phyloP scores from a whole-genome alignment of 352 stramenopile species.

The Phytophthora sojae region DNA sequence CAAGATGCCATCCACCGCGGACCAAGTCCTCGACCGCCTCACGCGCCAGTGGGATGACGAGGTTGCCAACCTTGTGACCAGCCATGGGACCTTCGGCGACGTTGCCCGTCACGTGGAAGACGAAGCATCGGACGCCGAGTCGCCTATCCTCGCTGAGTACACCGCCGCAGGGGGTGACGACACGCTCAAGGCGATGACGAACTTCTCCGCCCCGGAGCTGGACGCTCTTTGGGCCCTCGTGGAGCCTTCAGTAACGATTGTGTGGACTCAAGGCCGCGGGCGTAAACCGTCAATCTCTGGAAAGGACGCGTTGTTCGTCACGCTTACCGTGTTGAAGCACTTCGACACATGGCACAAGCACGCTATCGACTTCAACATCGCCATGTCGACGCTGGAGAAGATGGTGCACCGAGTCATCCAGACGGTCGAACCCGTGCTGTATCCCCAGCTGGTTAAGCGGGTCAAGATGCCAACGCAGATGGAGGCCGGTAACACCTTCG shows the following conservation, averaged over 20 bases:
- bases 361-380: background rate
- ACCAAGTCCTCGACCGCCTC: conserved; percentile 11
- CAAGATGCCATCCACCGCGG: conserved; percentile 10
- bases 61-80: conserved; percentile 11
- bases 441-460: background rate
- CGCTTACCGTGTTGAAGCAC: background rate
- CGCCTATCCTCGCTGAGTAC: conserved; percentile 13
- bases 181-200: conserved; percentile 1
- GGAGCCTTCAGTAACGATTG: background rate
- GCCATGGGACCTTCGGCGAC: conserved; percentile 15
- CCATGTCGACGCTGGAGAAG: conserved; percentile 5
- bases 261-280: background rate
- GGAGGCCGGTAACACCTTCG: background rate
- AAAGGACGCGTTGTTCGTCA: background rate
- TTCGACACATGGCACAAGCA: conserved; percentile 18
- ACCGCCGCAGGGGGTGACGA: conserved; percentile 11
- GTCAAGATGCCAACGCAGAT: background rate
- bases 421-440: background rate
- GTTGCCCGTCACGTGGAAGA: conserved; percentile 20
- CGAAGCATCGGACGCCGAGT: background rate
- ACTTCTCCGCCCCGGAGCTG: background rate
- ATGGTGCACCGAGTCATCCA: background rate
- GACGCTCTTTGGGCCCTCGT: background rate
- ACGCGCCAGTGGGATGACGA: conserved; percentile 10
- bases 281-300: background rate